Conservation (phyloP, 2,329 filamentous ascomycete genomes). For the Aspergillus latus region DNA sequence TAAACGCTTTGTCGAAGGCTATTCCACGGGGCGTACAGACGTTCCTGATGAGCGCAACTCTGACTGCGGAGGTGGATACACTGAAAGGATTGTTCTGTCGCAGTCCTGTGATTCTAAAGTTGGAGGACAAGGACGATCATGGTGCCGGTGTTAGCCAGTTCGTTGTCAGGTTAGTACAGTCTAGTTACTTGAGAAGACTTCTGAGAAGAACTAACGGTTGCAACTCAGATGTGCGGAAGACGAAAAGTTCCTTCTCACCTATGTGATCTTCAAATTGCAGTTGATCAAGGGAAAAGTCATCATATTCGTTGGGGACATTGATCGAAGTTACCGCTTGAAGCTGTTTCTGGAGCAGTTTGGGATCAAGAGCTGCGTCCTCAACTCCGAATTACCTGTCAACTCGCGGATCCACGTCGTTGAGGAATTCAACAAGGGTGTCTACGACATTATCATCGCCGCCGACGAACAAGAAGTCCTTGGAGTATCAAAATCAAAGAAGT, state of each 20-base stretch:
- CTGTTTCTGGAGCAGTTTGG: constrained; percentile 96
- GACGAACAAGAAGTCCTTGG: constrained; percentile 86
- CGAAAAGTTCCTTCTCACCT: constrained; percentile 90
- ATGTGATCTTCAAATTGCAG: constrained; percentile 93
- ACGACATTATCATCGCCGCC: constrained; percentile 96
- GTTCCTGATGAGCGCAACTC: constrained; percentile 88
- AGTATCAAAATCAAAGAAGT: constrained; percentile 37
- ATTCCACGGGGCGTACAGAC: constrained; percentile 86
- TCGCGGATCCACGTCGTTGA: constrained; percentile 91
- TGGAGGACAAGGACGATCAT: constrained; percentile 79
- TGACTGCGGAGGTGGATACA: constrained; percentile 82
- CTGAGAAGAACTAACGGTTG: neutral
- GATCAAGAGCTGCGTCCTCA: constrained; percentile 87
- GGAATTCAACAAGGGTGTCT: constrained; percentile 94
- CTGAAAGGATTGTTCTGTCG: constrained; percentile 83
- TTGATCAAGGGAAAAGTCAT: constrained; percentile 91
- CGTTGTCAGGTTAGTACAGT: constrained; percentile 65
- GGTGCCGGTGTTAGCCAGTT: constrained; percentile 80
- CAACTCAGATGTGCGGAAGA: constrained; percentile 76
- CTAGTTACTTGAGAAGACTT: too few species aligned
- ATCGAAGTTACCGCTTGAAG: constrained; percentile 87
- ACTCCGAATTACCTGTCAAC: constrained; percentile 91
- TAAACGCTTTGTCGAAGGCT: constrained; percentile 73
- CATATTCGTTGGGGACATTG: constrained; percentile 81
- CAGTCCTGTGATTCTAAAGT: constrained; percentile 73